Conservation (phyloP, 495 filamentous ascomycete species). For the Physcia stellaris region DNA sequence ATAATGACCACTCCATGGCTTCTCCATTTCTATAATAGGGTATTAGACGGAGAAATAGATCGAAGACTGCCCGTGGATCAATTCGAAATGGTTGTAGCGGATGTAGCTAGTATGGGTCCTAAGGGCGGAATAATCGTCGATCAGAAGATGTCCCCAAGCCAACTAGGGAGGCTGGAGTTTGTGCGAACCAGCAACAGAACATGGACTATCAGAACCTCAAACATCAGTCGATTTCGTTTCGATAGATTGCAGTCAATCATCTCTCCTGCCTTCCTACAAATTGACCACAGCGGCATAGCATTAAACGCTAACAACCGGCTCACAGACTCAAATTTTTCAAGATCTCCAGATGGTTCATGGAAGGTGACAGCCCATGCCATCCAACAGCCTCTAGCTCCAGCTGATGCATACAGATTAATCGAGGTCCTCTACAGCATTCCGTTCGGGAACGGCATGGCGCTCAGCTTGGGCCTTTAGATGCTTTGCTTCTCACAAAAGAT, state of each 20-base stretch:
- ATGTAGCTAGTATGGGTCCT: constrained; percentile 35
- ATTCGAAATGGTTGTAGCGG: constrained; percentile 34
- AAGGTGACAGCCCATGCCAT: neutral
- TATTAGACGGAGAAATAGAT: constrained; percentile 1
- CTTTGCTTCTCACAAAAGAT: constrained; percentile 33
- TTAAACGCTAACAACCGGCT: too few species aligned
- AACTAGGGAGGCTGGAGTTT: constrained; percentile 26
- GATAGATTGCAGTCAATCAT: too few species aligned
- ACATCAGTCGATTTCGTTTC: constrained; percentile 28
- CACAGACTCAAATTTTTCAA: too few species aligned
- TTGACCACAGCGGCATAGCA: too few species aligned
- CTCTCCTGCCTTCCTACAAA: too few species aligned
- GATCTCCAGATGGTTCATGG: constrained; percentile 4
- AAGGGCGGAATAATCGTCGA: constrained; percentile 35
- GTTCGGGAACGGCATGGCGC: constrained; percentile 22
- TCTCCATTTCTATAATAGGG: constrained; percentile 26
- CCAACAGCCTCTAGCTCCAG: neutral
- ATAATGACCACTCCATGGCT: constrained; percentile 30
- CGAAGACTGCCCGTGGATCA: constrained; percentile 13
- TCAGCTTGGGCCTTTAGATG: constrained; percentile 37
- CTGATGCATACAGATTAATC: constrained; percentile 3
- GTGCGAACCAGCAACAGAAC: constrained; percentile 7
- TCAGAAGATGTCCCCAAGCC: constrained; percentile 31
- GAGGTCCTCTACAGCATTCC: constrained; percentile 13
- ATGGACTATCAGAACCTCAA: constrained; percentile 26